These are phyloP conservation scores for Globisporangium nunn DNA, from an alignment of 352 stramenopile species.

Conservation along the genomic window DNA sequence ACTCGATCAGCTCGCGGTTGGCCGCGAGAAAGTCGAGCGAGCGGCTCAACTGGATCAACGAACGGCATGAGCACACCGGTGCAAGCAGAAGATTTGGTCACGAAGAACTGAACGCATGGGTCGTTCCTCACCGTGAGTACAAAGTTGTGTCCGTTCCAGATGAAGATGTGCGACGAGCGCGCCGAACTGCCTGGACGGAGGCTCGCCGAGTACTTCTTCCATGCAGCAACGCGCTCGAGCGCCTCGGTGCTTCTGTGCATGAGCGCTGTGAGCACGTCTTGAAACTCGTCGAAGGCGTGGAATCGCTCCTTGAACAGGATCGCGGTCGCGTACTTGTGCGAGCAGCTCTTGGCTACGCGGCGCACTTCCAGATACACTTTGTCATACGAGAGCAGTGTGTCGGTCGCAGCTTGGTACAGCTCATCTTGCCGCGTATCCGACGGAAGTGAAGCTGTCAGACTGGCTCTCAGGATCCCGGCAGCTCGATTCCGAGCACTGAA, in stretches of 20 bases:
- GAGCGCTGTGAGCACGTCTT: slow-evolving; percentile 20
- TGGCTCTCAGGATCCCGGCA: slow-evolving; percentile 15
- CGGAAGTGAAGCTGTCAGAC: slow-evolving; percentile 2
- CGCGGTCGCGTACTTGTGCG: slow-evolving; percentile 27
- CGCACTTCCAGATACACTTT: slow-evolving; percentile 17
- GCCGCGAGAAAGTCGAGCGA: slow-evolving; percentile 45
- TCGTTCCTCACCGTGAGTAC: slow-evolving; percentile 17
- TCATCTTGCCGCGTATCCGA: slow-evolving; percentile 13
- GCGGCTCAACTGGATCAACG: slow-evolving; percentile 22
- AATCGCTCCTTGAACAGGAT: slow-evolving; percentile 54
- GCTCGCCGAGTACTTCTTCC: slow-evolving; percentile 12
- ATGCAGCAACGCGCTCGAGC: slow-evolving; percentile 32
- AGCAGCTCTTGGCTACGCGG: slow-evolving; percentile 9
- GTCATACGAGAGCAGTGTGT: slow-evolving; percentile 31
- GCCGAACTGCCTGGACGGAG: neutral
- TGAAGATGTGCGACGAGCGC: slow-evolving; percentile 18
- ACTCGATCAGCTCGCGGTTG: slow-evolving; percentile 34
- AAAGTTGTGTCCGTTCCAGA: slow-evolving; percentile 57
- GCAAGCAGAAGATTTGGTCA: neutral
- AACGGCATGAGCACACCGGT: neutral
- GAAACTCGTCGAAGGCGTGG: slow-evolving; percentile 52
- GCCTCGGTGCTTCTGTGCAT: slow-evolving; percentile 22
- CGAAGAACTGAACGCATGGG: neutral
- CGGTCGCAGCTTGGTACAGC: slow-evolving; percentile 27
- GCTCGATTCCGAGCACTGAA: slow-evolving; percentile 13